phyloP scores from a whole-genome alignment of 768 basidiomycete species.

The Lanmaoa rubissima region DNA sequence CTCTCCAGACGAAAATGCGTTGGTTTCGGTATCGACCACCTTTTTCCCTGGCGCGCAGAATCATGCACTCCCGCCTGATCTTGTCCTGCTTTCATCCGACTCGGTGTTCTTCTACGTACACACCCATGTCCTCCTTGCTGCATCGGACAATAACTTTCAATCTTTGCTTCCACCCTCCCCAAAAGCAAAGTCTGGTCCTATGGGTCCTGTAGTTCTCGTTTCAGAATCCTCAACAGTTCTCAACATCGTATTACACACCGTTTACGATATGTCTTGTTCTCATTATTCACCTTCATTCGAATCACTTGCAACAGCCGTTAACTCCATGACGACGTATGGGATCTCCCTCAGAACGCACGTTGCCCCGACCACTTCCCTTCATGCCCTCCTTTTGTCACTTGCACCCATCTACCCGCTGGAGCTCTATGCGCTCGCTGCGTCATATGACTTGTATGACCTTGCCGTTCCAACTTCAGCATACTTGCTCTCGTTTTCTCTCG shows the following conservation, averaged over 20 bases:
- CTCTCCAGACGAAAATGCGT: constrained; percentile 41
- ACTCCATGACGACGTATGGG: constrained; percentile 59
- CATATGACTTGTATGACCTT: constrained; percentile 65
- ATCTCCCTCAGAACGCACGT: constrained; percentile 48
- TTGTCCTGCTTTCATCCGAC: constrained; percentile 68
- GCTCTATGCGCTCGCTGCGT: constrained; percentile 69
- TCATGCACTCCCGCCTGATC: constrained; percentile 54
- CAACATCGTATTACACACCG: constrained; percentile 69
- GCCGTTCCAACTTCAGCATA: constrained; percentile 75
- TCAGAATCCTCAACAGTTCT: constrained; percentile 59
- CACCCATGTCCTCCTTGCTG: constrained; percentile 50
- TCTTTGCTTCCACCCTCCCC: constrained; percentile 49
- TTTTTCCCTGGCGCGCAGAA: constrained; percentile 72
- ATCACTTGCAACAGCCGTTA: constrained; percentile 54
- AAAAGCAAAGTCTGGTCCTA: constrained; percentile 39
- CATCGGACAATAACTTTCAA: constrained; percentile 65
- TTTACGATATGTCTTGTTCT: constrained; percentile 71
- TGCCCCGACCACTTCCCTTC: constrained; percentile 53
- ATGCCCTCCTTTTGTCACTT: constrained; percentile 58
- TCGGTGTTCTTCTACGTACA: constrained; percentile 86
- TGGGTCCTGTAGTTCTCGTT: constrained; percentile 55
- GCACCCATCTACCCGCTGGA: constrained; percentile 70
- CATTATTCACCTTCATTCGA: constrained; percentile 72
- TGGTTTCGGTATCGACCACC: constrained; percentile 79
- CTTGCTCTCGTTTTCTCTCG: constrained; percentile 68